Percentiles rank a stretch among this genome's conserved stretches.
phyloP scores from a whole-genome alignment of 1,284 basidiomycete genomes.

The Pyrrhoderma lamaoense region DNA sequence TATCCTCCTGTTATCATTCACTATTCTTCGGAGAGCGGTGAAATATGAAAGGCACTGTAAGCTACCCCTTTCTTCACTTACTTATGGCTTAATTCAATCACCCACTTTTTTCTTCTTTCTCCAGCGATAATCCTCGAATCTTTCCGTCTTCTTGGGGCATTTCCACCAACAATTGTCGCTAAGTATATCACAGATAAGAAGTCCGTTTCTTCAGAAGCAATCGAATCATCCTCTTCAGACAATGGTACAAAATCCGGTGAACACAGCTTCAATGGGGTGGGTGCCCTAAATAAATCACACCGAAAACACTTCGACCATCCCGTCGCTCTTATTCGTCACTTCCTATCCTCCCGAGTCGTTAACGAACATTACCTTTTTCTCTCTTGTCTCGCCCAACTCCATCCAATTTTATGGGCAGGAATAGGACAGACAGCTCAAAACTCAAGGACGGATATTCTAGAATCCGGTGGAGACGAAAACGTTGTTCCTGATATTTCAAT shows the following conservation, averaged over 20 bases:
- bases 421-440: neutral
- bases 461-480: neutral
- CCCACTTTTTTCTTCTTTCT: neutral
- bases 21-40: constrained; percentile 8
- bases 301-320: constrained; percentile 27
- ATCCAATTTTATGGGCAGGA: constrained; percentile 60
- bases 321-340: constrained; percentile 42
- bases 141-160: constrained; percentile 38
- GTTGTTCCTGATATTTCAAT: constrained; percentile 26
- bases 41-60: constrained; percentile 7
- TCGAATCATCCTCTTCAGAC: neutral
- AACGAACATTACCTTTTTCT: constrained; percentile 62
- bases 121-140: constrained; percentile 40
- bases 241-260: neutral
- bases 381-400: constrained; percentile 49
- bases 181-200: constrained; percentile 25
- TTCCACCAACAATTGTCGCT: constrained; percentile 25
- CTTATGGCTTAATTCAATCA: neutral
- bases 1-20: constrained; percentile 5
- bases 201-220: constrained; percentile 4
- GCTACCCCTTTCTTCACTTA: neutral
- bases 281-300: constrained; percentile 2
- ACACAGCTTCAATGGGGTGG: no score
- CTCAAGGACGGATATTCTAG: neutral
- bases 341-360: constrained; percentile 46